Evolutionary conservation across 1,284 basidiomycete species (phyloP).

Genomic region (Microbotryum violaceum): DNA sequence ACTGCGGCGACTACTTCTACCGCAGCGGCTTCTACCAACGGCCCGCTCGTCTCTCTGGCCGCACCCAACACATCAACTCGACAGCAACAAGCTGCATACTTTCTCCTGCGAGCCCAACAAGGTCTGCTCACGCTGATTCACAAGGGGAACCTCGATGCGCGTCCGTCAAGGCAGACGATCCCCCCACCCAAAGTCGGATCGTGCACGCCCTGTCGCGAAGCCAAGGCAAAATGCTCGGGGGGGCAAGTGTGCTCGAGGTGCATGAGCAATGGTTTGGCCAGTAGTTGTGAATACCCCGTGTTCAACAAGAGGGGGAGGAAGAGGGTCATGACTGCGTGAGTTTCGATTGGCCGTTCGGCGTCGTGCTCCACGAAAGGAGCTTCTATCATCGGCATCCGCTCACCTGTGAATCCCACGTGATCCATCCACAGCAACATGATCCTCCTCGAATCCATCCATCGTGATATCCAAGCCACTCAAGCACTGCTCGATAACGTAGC

Average conservation of each 20-base stretch:
- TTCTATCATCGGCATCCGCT: neutral
- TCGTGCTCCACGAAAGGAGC: neutral
- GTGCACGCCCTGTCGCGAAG: slow-evolving; percentile 9
- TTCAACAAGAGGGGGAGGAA: slow-evolving; percentile 23
- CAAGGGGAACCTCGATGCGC: slow-evolving; percentile 17
- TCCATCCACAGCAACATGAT: slow-evolving; percentile 12
- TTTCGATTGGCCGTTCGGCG: neutral
- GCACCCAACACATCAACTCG: slow-evolving; percentile 6
- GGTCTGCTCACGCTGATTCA: slow-evolving; percentile 9
- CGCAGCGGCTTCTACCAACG: neutral
- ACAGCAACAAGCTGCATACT: slow-evolving; percentile 10
- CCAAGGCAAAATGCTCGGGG: slow-evolving; percentile 18
- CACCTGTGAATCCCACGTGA: neutral
- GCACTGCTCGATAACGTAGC: slow-evolving; percentile 4
- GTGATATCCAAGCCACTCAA: slow-evolving; percentile 15
- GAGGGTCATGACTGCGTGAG: slow-evolving; percentile 19
- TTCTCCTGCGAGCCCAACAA: slow-evolving; percentile 11
- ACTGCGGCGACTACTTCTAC: neutral
- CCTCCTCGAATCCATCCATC: slow-evolving; percentile 15
- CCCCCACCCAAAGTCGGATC: slow-evolving; percentile 10
- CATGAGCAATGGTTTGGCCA: neutral
- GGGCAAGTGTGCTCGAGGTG: slow-evolving; percentile 16
- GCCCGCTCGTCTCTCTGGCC: neutral
- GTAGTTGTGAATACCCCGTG: slow-evolving; percentile 3
- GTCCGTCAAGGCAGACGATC: slow-evolving; percentile 12